Evolutionary conservation across 371 early-diverging fungal genomes (phyloP), one percentile per base, ranked within the genome.

Genomic region (Rhizomucor miehei): DNA sequence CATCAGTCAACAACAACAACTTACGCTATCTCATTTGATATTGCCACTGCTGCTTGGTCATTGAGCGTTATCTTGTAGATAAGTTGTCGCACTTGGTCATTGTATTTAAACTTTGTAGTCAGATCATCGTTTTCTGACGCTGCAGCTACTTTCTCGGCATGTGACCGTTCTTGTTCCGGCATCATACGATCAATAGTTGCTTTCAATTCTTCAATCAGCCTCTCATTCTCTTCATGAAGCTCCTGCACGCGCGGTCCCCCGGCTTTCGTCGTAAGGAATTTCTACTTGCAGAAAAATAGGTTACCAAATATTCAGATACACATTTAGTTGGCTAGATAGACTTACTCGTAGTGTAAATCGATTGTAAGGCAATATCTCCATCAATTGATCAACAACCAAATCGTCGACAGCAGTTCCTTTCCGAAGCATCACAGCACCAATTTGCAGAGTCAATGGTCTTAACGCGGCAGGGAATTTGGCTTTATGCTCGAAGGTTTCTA

Each of bases 341-440:
- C 21, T 50, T 73, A 82, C 82, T 54, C 56, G 67, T 8, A 82
- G 44, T 1, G 81, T 80, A 41, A 72, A 80, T 43, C 66, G 63
- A 54, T 77, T 77, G 52, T 79, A 82, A 1, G 80, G 83, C 16
- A 83, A 55, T n/a, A 78, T 65, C 0, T 46, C 45, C 68, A 79
- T 77, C n/a, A 83, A 40, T 51, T 75, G 76, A 2, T 54, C 44
- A 20, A 83, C 57, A 11, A 77, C 56, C 19, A 66, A 64, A 0
- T 73, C 77, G 14, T 77, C 77, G n/a, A 79, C 49, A 0, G 46
- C 49, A 23, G 72, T 66, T 16, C 61, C 19, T 17, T 72, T 66
- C 1, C 71, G 60, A 10, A 76, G 66, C 17, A 71, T 60, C n/a
- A 73, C 45, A 6, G 62, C 48, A 16, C 79, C 81, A 37, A 71